A percentile compares a stretch with the other conserved stretches of the same genome.
phyloP scores from a whole-genome alignment of 2,329 filamentous ascomycete genomes.

The Thermomyces lanuginosus region DNA sequence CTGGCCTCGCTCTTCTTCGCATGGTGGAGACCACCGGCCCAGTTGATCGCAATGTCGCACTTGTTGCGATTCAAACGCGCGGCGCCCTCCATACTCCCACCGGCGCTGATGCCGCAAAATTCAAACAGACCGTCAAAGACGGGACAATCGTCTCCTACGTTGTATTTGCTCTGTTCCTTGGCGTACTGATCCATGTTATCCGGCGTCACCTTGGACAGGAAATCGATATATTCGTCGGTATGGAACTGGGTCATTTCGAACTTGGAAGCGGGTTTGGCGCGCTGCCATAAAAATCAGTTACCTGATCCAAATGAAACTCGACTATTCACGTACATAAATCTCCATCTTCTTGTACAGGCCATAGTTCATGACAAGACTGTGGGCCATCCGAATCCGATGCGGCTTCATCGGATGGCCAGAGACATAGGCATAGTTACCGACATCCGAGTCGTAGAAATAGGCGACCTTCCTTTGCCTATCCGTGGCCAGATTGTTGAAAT shows the following conservation, averaged over 20 bases:
- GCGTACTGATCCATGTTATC: constrained; percentile 95
- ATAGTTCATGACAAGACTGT: constrained; percentile 54
- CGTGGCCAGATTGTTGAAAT: constrained; percentile 33
- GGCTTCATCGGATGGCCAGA: constrained; percentile 54
- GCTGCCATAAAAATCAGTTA: constrained; percentile 30
- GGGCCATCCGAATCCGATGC: constrained; percentile 50
- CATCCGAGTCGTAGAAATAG: constrained; percentile 97
- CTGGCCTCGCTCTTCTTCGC: constrained; percentile 89
- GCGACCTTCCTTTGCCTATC: constrained; percentile 65
- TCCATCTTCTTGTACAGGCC: constrained; percentile 59
- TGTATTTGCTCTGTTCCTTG: constrained; percentile 73
- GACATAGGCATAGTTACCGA: constrained; percentile 95
- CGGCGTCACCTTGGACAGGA: constrained; percentile 73
- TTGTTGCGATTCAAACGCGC: constrained; percentile 52
- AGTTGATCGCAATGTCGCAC: constrained; percentile 57
- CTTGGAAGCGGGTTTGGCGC: constrained; percentile 59
- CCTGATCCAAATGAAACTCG: constrained; percentile 1
- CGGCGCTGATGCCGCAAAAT: constrained; percentile 54
- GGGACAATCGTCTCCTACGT: constrained; percentile 48
- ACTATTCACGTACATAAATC: constrained; percentile 40
- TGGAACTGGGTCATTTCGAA: constrained; percentile 61
- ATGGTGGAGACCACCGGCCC: constrained; percentile 92
- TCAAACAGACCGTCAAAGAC: constrained; percentile 56
- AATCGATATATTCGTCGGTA: constrained; percentile 58
- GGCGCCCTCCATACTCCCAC: constrained; percentile 54